Conservation (phyloP, 2,329 filamentous ascomycete genomes). For the Albophoma yamanashiensis region DNA sequence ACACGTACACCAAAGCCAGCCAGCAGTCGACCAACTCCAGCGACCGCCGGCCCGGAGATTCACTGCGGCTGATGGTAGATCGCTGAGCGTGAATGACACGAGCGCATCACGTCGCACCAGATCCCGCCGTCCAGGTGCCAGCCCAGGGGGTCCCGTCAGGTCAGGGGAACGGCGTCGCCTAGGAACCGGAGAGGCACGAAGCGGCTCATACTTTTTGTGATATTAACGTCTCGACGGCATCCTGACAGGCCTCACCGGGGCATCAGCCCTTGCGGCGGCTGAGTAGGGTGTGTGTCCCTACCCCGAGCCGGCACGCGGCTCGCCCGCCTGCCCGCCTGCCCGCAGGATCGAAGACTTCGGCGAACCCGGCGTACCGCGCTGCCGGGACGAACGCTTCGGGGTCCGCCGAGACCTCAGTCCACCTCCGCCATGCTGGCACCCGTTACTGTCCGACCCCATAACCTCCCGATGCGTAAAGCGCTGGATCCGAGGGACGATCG, state of each 20-base stretch:
- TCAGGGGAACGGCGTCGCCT: background rate
- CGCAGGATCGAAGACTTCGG: background rate
- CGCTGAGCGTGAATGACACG: background rate
- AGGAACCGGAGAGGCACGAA: too few relatives aligned
- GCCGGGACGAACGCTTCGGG: background rate
- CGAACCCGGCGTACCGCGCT: background rate
- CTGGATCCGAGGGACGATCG: background rate
- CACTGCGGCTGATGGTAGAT: background rate
- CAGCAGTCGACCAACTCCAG: background rate
- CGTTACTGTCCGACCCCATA: background rate
- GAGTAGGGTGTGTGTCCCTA: background rate
- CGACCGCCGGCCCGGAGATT: background rate
- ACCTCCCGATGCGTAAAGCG: background rate
- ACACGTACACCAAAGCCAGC: background rate
- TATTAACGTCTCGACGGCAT: background rate
- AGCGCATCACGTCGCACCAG: background rate
- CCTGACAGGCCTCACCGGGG: too few relatives aligned
- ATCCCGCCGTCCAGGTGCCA: background rate
- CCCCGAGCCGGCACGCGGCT: background rate
- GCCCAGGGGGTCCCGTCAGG: background rate
- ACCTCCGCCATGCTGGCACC: background rate
- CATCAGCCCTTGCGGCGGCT: too few relatives aligned
- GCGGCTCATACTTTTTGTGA: background rate
- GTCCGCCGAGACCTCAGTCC: background rate
- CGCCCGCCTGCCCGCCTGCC: background rate